Base-by-base conservation (phyloP, 352 stramenopile genomes). In the Phytophthora macrochlamydospora region DNA sequence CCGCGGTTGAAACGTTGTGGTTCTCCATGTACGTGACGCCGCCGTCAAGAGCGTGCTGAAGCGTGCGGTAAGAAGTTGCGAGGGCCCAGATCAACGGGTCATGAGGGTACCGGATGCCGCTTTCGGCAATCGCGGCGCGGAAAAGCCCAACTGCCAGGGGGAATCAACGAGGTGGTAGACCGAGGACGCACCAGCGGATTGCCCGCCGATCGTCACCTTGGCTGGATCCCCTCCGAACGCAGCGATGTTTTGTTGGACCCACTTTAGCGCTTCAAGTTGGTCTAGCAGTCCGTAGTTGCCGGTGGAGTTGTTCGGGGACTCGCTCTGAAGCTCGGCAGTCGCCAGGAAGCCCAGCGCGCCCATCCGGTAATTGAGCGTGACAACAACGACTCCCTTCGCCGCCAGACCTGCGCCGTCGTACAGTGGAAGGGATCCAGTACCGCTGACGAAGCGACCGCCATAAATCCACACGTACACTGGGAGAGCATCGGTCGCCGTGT, bases 341-440 rank as follows among this genome's bases (percentile, higher is more conserved):
- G 83, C 69, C 7, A 97, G 58, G 51, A 83, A 78, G 0, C 77
- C 85, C 30, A 90, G 80, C 0, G 89, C 90, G 67, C 93, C 95
- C 65, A 97, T 95, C 12, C 87, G 71, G 60, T 97, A 96, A 68
- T 97, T 91, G 6, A 90, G 87, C 49, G 89, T 92, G 40, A 97
- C 76, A 3, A 95, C 79, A 2, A 97, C 69, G 51, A 97, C 66
- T 6, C 83, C 85, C 50, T 66, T 59, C 6, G 50, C 32, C 2
- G 59, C 59, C 42, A 59, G 13, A 5, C 50, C 59, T 7, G 50
- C 59, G 2, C 59, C 59, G 28, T 66, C 59, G 32, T 55, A 66
- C 24, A 60, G 40, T 3, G 59, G 14, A 24, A 61, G 29, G 7
- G 50, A 59, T 31, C 29, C 52, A 24, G 35, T 40, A 30, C 58